Percentiles rank a stretch among this genome's conserved stretches.
These are phyloP conservation scores for Penicillium malachiteum DNA, from an alignment of 495 filamentous ascomycete species.

Conservation along the genomic window DNA sequence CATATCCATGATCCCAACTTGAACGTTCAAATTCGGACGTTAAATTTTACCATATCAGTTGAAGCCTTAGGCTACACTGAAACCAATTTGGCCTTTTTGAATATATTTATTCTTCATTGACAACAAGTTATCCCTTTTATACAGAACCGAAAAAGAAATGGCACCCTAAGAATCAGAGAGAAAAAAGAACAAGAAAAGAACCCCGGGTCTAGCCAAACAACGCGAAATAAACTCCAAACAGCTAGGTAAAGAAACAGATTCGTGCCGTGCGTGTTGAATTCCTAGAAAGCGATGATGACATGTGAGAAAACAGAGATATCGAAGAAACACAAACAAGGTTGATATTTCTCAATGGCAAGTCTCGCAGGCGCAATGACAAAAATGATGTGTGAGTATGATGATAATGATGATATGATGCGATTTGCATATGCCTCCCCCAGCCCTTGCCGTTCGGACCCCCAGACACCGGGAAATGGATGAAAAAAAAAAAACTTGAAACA, in stretches of 20 bases:
- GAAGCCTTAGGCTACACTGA: neutral
- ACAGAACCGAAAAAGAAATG: constrained; percentile 34
- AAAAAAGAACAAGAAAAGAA: constrained; percentile 5
- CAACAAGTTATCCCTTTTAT: constrained; percentile 23
- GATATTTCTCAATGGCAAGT: neutral
- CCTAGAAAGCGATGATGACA: constrained; percentile 11
- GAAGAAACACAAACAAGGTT: neutral
- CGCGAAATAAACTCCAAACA: constrained; percentile 22
- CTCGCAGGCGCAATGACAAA: neutral
- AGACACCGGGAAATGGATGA: constrained; percentile 22
- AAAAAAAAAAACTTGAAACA: constrained; percentile 11
- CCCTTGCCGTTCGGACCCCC: neutral
- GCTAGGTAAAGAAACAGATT: constrained; percentile 13
- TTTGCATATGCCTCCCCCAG: constrained; percentile 12
- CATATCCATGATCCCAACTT: too few species aligned
- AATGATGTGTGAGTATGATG: constrained; percentile 3
- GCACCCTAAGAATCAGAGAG: constrained; percentile 20
- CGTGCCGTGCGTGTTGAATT: constrained; percentile 17
- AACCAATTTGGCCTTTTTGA: constrained; percentile 11
- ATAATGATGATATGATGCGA: constrained; percentile 8
- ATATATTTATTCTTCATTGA: constrained; percentile 25
- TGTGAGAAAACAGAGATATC: neutral
- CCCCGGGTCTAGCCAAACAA: constrained; percentile 18
- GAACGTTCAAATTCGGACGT: too few species aligned
- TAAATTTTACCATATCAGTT: too few species aligned